phyloP scores from a whole-genome alignment of 768 basidiomycete species.

The Auricularia cornea region DNA sequence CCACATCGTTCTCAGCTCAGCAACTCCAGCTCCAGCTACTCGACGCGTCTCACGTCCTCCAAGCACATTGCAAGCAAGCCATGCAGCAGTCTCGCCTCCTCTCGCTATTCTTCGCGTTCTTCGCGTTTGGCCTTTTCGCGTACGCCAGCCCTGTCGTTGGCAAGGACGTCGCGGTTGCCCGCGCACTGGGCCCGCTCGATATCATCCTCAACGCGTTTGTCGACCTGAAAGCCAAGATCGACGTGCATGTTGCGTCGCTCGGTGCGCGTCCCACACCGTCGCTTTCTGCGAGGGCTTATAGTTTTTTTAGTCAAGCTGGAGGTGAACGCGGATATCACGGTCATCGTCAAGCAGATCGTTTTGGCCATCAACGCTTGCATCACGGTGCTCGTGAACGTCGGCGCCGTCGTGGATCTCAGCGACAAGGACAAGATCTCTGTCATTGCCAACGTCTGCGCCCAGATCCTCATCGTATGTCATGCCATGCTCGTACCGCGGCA shows the following conservation, averaged over 20 bases:
- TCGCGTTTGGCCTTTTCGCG: not conserved
- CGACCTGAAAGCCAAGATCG: not conserved
- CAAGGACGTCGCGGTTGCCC: not conserved
- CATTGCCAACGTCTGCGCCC: not conserved
- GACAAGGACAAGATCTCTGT: not conserved
- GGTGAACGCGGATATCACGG: not conserved
- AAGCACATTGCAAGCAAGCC: too few relatives aligned
- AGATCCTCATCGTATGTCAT: not conserved
- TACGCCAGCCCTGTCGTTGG: not conserved
- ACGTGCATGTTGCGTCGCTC: not conserved
- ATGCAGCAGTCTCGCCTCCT: conserved; percentile 1
- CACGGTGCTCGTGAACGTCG: not conserved
- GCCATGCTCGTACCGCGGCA: too few relatives aligned
- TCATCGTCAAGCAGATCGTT: not conserved
- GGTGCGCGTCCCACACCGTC: too few relatives aligned
- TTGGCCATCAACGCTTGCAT: not conserved
- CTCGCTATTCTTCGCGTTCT: not conserved
- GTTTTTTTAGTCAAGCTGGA: not conserved
- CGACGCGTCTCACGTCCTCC: too few relatives aligned
- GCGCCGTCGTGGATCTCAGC: not conserved
- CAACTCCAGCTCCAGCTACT: too few relatives aligned
- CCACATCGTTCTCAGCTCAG: not conserved
- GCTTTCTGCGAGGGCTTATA: too few relatives aligned
- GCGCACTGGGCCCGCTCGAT: not conserved
- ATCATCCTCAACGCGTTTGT: not conserved